Conservation (phyloP, 1,284 basidiomycete genomes). For the Pseudomicrostroma phylloplanum region DNA sequence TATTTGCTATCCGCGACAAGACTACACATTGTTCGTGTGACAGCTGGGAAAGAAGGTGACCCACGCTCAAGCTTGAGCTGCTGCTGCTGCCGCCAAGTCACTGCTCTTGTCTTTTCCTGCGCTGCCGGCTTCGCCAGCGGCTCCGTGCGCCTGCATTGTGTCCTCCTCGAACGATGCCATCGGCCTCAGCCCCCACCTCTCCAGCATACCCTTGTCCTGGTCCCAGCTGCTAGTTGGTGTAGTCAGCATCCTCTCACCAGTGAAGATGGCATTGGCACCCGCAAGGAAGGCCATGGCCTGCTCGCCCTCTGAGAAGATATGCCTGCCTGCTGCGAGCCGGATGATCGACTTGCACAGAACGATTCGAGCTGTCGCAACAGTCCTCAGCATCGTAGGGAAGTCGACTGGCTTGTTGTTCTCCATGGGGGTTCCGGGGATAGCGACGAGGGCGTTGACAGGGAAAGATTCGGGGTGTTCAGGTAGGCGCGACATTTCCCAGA, state of each 20-base stretch:
- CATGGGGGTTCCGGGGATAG: conserved; percentile 60
- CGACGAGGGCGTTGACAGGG: conserved; percentile 86
- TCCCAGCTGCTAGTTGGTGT: conserved; percentile 65
- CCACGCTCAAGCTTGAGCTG: no score
- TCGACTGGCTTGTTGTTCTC: conserved; percentile 55
- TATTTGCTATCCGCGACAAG: no score
- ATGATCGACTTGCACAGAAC: conserved; percentile 87
- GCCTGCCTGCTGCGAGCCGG: conserved; percentile 85
- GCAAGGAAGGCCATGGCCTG: conserved; percentile 98
- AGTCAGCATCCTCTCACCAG: conserved; percentile 92
- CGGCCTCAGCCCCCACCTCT: conserved; percentile 79
- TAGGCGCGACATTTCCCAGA: conserved; percentile 84
- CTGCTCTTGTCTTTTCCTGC: no score
- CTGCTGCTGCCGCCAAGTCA: no score
- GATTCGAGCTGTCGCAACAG: conserved; percentile 88
- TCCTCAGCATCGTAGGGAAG: conserved; percentile 80
- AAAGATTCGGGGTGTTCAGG: conserved; percentile 95
- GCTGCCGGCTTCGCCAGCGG: no score
- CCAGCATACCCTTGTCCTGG: conserved; percentile 86
- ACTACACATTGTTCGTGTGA: no score
- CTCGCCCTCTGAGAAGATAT: conserved; percentile 80
- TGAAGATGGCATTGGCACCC: conserved; percentile 96
- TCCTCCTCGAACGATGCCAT: conserved; percentile 66
- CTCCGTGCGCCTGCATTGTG: conserved; percentile 15
- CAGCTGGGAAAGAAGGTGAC: no score